These are phyloP conservation scores for Artemisia annua DNA, from an alignment of 129 eudicot species.

Conservation along the genomic window DNA sequence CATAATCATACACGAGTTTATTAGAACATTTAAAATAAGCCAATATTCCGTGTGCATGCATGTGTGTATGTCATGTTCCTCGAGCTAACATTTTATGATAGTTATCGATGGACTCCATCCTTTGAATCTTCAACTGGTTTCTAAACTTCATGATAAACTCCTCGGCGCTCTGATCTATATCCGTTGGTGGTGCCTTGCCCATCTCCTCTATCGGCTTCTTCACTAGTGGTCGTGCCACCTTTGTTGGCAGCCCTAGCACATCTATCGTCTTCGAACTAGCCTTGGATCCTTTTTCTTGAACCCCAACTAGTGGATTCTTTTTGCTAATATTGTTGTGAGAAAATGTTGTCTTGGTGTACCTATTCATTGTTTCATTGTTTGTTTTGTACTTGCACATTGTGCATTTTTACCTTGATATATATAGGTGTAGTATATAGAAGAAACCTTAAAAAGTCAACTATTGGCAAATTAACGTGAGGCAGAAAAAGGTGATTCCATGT, in stretches of 20 bases:
- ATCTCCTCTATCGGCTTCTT: conserved; percentile 33
- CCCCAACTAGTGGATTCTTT: neutral
- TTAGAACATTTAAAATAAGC: too few relatives aligned
- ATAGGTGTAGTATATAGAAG: conserved; percentile 6
- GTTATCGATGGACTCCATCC: conserved; percentile 82
- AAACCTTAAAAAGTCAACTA: conserved; percentile 23
- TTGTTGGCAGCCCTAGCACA: conserved; percentile 13
- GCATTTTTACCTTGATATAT: conserved; percentile 8
- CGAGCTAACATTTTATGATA: conserved; percentile 65
- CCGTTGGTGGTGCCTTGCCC: conserved; percentile 31
- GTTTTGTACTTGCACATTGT: conserved; percentile 18
- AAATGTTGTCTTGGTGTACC: conserved; percentile 5
- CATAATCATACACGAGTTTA: too few relatives aligned
- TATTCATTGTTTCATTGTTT: conserved; percentile 17
- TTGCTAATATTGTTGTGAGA: neutral
- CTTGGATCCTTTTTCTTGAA: conserved; percentile 11
- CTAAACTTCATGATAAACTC: conserved; percentile 76
- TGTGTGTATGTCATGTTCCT: conserved; percentile 37
- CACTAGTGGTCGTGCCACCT: neutral
- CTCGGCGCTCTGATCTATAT: conserved; percentile 68
- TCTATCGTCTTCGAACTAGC: conserved; percentile 12
- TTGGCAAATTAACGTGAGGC: neutral
- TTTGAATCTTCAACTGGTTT: conserved; percentile 67
- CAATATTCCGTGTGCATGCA: too few relatives aligned
- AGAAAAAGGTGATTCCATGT: neutral